Evolutionary conservation across 2,329 filamentous ascomycete species (phyloP).

Genomic region (Cadophora luteo-olivacea): DNA sequence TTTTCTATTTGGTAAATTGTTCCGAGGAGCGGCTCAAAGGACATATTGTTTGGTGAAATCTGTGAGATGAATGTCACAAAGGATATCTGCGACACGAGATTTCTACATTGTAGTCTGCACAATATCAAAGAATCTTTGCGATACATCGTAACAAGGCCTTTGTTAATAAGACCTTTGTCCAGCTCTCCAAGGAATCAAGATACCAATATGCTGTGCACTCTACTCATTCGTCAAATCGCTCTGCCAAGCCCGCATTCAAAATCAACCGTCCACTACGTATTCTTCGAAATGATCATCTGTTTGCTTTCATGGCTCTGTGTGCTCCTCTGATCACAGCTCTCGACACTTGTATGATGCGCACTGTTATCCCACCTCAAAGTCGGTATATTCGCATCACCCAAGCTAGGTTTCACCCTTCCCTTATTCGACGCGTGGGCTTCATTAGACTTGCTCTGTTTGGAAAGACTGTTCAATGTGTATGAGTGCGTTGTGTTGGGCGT

Average conservation of each 20-base stretch:
- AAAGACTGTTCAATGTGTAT: neutral
- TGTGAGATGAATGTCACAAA: no score
- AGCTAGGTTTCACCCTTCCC: neutral
- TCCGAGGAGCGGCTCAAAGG: no score
- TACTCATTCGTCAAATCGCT: neutral
- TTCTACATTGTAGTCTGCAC: neutral
- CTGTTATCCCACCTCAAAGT: slow-evolving; percentile 19
- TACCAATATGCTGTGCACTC: no score
- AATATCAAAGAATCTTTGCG: neutral
- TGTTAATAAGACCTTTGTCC: no score
- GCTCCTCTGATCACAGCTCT: slow-evolving; percentile 1
- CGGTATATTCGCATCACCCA: neutral
- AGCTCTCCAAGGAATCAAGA: no score
- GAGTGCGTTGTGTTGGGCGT: neutral
- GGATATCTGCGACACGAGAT: no score
- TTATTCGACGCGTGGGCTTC: neutral
- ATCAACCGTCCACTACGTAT: slow-evolving; percentile 27
- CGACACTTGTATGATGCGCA: slow-evolving; percentile 16
- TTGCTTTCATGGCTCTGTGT: slow-evolving; percentile 30
- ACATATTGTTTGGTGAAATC: neutral
- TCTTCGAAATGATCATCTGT: slow-evolving; percentile 33
- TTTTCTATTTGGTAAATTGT: neutral
- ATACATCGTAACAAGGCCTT: no score
- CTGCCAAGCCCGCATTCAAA: neutral
- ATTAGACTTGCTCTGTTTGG: neutral